These are phyloP conservation scores for Phialophora chinensis DNA, from an alignment of 2,329 filamentous ascomycete genomes.

Conservation along the genomic window DNA sequence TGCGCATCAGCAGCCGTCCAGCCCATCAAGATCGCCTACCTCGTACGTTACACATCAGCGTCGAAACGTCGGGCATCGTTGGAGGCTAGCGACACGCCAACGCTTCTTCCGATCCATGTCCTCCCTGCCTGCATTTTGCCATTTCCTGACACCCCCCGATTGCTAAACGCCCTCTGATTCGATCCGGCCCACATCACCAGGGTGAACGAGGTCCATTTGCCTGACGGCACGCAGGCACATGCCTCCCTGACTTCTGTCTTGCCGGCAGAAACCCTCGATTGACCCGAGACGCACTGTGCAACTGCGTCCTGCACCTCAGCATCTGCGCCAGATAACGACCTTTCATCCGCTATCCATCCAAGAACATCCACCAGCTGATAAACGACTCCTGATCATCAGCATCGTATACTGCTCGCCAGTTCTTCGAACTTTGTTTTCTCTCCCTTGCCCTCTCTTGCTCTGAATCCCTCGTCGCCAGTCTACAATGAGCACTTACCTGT, in stretches of 20 bases:
- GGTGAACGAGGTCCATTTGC: constrained; percentile 30
- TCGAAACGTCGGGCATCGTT: constrained; percentile 33
- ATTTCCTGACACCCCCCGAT: constrained; percentile 31
- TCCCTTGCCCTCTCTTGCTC: constrained; percentile 11
- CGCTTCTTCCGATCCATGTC: constrained; percentile 36
- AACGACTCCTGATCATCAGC: constrained; percentile 26
- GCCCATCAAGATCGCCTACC: constrained; percentile 20
- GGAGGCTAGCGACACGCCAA: constrained; percentile 31
- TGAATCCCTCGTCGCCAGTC: constrained; percentile 11
- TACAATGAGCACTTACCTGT: constrained; percentile 41
- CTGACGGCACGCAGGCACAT: constrained; percentile 32
- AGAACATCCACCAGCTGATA: constrained; percentile 31
- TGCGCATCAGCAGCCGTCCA: constrained; percentile 17
- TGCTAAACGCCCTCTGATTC: constrained; percentile 33
- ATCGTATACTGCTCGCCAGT: constrained; percentile 16
- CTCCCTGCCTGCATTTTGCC: constrained; percentile 26
- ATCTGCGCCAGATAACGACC: constrained; percentile 33
- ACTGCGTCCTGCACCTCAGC: constrained; percentile 21
- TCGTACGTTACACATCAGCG: constrained; percentile 19
- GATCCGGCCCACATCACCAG: constrained; percentile 14
- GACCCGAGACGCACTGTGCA: constrained; percentile 19
- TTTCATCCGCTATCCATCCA: constrained; percentile 28
- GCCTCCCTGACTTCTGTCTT: constrained; percentile 29
- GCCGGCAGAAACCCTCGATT: constrained; percentile 29
- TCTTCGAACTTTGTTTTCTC: constrained; percentile 9